Conservation (phyloP, 768 basidiomycete genomes). For the Pleurotus sapidus region DNA sequence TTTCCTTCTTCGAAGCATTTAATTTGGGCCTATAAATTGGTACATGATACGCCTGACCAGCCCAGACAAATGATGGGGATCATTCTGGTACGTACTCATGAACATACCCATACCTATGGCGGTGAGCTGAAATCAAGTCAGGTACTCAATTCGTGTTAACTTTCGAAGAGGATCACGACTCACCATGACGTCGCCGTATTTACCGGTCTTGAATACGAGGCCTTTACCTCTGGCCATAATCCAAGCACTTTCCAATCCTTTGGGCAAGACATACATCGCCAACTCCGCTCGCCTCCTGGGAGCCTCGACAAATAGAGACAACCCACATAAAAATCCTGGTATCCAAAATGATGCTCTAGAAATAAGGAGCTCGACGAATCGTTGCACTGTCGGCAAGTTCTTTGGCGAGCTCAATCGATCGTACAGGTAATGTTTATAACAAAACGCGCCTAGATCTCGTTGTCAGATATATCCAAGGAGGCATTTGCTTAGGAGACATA, state of each 20-base stretch:
- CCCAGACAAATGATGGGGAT: conserved; percentile 80
- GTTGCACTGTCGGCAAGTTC: conserved; percentile 38
- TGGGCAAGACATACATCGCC: conserved; percentile 90
- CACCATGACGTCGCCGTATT: conserved; percentile 65
- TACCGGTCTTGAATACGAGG: conserved; percentile 68
- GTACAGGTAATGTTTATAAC: conserved; percentile 63
- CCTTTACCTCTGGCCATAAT: conserved; percentile 71
- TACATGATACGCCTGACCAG: conserved; percentile 80
- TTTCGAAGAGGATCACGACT: conserved; percentile 22
- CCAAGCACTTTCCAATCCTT: conserved; percentile 91
- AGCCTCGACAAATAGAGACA: conserved; percentile 86
- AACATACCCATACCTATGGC: conserved; percentile 90
- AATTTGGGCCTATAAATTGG: conserved; percentile 90
- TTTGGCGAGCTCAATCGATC: conserved; percentile 34
- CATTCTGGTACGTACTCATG: conserved; percentile 83
- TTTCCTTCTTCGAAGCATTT: background rate
- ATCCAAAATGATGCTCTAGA: conserved; percentile 75
- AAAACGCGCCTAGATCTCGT: conserved; percentile 48
- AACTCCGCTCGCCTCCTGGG: conserved; percentile 85
- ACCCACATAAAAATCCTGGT: conserved; percentile 67
- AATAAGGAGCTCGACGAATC: conserved; percentile 52
- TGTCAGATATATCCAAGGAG: no score
- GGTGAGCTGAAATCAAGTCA: conserved; percentile 38
- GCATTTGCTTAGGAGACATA: no score
- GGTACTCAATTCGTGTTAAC: background rate